A percentile compares a stretch with the other conserved stretches of the same genome.
These are phyloP conservation scores for Boletus coccyginus DNA, from an alignment of 768 basidiomycete genomes.

Conservation along the genomic window DNA sequence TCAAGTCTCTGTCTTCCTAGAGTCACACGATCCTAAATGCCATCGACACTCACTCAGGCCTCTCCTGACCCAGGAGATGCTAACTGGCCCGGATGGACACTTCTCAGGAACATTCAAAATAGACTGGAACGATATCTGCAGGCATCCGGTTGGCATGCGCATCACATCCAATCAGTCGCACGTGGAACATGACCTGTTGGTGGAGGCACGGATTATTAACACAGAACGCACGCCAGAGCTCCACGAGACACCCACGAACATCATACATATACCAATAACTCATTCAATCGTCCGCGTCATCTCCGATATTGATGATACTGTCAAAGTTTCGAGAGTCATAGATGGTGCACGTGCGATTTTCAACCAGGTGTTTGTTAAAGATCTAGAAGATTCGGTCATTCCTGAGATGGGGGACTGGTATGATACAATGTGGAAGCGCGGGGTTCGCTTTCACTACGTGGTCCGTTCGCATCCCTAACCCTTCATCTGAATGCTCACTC, in stretches of 20 bases:
- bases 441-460: slow-evolving; percentile 86
- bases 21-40: slow-evolving; percentile 16
- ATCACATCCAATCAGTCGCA: slow-evolving; percentile 53
- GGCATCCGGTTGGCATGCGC: slow-evolving; percentile 54
- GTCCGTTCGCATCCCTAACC: slow-evolving; percentile 43
- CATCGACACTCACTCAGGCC: slow-evolving; percentile 36
- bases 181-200: slow-evolving; percentile 46
- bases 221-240: slow-evolving; percentile 42
- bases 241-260: slow-evolving; percentile 29
- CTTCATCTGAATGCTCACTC: not conserved
- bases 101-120: slow-evolving; percentile 66
- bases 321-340: slow-evolving; percentile 65
- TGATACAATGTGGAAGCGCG: slow-evolving; percentile 58
- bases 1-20: slow-evolving; percentile 57
- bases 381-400: slow-evolving; percentile 73
- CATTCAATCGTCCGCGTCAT: slow-evolving; percentile 72
- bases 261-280: slow-evolving; percentile 48
- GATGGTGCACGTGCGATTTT: slow-evolving; percentile 81
- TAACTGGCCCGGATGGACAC: slow-evolving; percentile 66
- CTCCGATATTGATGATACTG: slow-evolving; percentile 93
- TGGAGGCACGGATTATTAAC: slow-evolving; percentile 47
- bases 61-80: slow-evolving; percentile 47
- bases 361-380: slow-evolving; percentile 88
- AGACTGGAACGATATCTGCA: slow-evolving; percentile 65
- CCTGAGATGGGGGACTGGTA: slow-evolving; percentile 86